A percentile compares a stretch with the other conserved stretches of the same genome.
These are phyloP conservation scores for Debaryomyces psychrophilus DNA, from an alignment of 1,139 yeast genomes.

Conservation along the genomic window DNA sequence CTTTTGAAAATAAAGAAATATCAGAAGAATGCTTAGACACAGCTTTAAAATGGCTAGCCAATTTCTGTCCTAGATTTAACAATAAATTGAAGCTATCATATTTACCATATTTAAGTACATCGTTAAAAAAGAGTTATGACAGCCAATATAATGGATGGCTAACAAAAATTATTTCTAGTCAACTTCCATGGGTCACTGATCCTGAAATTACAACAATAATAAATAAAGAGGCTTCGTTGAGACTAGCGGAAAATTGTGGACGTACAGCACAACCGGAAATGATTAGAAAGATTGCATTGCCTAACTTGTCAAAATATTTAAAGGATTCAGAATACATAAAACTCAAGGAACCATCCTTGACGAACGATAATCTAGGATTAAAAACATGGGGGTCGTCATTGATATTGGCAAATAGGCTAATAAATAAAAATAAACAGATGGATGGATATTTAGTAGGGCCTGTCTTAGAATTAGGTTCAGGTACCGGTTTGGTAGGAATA, in stretches of 20 bases:
- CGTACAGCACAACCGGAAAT: conserved; percentile 81
- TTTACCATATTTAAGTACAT: conserved; percentile 29
- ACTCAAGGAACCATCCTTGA: conserved; percentile 81
- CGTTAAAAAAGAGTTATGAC: conserved; percentile 25
- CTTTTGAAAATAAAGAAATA: conserved; percentile 24
- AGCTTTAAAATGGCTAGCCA: conserved; percentile 46
- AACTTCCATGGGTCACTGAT: conserved; percentile 51
- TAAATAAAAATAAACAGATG: conserved; percentile 17
- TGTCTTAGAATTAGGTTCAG: conserved; percentile 85
- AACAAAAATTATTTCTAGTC: conserved; percentile 63
- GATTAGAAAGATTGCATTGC: conserved; percentile 49
- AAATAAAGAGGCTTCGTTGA: conserved; percentile 56
- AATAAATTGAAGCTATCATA: conserved; percentile 26
- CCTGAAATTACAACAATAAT: conserved; percentile 44
- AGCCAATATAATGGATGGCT: conserved; percentile 57
- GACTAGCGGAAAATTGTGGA: conserved; percentile 85
- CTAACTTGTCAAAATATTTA: conserved; percentile 27
- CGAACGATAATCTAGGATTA: conserved; percentile 84
- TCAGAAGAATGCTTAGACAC: conserved; percentile 20
- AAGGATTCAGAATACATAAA: conserved; percentile 31
- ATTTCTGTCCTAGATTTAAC: conserved; percentile 37
- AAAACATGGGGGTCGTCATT: conserved; percentile 97
- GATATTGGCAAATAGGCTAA: conserved; percentile 61
- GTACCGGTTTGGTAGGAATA: conserved; percentile 91
- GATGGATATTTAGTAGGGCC: conserved; percentile 35